Evolutionary conservation across 108 stramenopile genomes (phyloP).

Genomic region (Aurantiochytrium sp.): DNA sequence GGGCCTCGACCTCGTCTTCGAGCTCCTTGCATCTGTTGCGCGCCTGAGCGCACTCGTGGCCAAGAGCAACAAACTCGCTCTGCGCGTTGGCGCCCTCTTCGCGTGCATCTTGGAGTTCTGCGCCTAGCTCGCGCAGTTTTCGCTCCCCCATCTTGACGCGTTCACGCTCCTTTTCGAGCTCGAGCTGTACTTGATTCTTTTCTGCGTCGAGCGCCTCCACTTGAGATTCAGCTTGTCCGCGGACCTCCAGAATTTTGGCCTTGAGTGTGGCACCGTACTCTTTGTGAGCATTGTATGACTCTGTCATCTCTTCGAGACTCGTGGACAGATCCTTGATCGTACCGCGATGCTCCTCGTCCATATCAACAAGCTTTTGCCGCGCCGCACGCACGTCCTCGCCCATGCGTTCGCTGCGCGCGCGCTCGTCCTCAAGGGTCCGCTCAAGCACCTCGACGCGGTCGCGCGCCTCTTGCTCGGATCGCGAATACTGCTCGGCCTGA

Average conservation of each 20-base stretch:
- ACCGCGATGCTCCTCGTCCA: not conserved
- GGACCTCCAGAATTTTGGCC: not conserved
- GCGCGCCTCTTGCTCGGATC: not conserved
- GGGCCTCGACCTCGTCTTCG: not conserved
- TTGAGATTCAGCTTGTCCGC: not conserved
- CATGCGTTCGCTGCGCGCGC: not conserved
- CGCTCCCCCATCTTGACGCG: not conserved
- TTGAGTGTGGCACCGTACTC: not conserved
- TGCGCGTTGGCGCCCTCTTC: not conserved
- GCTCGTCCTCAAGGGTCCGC: not conserved
- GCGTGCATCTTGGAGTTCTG: not conserved
- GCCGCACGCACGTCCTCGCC: not conserved
- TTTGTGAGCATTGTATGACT: not conserved
- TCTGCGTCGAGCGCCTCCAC: not conserved
- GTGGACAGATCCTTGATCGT: not conserved
- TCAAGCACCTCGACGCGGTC: not conserved
- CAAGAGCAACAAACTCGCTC: not conserved
- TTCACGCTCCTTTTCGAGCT: not conserved
- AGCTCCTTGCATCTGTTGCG: not conserved
- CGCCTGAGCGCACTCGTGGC: not conserved
- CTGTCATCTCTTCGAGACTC: not conserved
- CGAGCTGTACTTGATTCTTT: not conserved
- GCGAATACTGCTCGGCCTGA: not conserved
- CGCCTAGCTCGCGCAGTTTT: not conserved
- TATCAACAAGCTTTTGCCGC: not conserved